phyloP scores from a whole-genome alignment of 2,329 filamentous ascomycete species.

The Clarireedia monteithiana region DNA sequence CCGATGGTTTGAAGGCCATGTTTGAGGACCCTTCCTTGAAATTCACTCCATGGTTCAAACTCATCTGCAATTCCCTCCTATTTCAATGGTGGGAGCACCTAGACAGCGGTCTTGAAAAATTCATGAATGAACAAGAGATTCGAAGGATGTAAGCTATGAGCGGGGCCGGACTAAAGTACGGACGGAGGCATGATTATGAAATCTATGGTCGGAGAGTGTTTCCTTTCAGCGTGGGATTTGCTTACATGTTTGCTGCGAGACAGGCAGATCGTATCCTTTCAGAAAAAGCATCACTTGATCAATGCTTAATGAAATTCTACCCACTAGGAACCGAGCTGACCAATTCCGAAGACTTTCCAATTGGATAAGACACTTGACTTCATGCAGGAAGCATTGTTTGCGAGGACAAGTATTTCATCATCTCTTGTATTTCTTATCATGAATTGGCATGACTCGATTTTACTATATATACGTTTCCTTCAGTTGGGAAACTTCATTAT shows the following conservation, averaged over 20 bases:
- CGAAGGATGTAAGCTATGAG: conserved; percentile 59
- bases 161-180: background rate
- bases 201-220: background rate
- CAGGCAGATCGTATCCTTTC: conserved; percentile 4
- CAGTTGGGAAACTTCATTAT: background rate
- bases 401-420: background rate
- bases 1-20: conserved; percentile 74
- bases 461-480: background rate
- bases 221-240: conserved; percentile 3
- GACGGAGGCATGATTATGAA: background rate
- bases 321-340: background rate
- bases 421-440: background rate
- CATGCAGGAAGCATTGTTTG: background rate
- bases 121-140: conserved; percentile 78
- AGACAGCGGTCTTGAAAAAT: conserved; percentile 73
- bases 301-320: conserved; percentile 5
- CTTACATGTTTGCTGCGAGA: conserved; percentile 2
- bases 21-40: conserved; percentile 73
- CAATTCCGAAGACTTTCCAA: background rate
- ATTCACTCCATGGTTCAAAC: conserved; percentile 98
- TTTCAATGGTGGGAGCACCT: conserved; percentile 96
- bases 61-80: conserved; percentile 95
- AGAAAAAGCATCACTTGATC: conserved; percentile 9
- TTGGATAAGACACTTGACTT: background rate
- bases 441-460: background rate